A percentile compares a stretch with the other conserved stretches of the same genome.
phyloP scores from a whole-genome alignment of 2,329 filamentous ascomycete species.

The Rhinocladiella similis region DNA sequence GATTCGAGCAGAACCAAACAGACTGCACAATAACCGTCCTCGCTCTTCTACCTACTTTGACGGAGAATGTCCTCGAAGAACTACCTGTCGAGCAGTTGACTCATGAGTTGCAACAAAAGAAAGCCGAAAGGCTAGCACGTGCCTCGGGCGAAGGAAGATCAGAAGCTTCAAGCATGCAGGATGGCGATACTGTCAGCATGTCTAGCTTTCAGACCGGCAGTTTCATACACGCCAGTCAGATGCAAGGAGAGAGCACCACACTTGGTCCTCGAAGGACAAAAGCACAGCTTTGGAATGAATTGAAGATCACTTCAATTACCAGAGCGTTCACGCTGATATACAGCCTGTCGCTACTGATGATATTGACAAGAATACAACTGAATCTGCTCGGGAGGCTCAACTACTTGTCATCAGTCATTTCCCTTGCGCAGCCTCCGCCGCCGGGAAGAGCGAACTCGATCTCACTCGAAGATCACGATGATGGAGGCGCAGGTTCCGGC shows the following conservation, averaged over 20 bases:
- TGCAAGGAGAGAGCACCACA: constrained; percentile 50
- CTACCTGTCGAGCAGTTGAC: constrained; percentile 92
- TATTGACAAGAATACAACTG: constrained; percentile 92
- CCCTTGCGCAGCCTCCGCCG: constrained; percentile 75
- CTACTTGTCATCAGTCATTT: constrained; percentile 93
- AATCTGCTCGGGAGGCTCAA: constrained; percentile 94
- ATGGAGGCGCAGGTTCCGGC: constrained; percentile 74
- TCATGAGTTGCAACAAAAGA: constrained; percentile 91
- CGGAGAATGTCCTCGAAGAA: constrained; percentile 81
- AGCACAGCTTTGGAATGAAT: constrained; percentile 92
- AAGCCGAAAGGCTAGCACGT: constrained; percentile 61
- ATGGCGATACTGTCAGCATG: constrained; percentile 80
- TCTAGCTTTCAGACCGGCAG: constrained; percentile 76
- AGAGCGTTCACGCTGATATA: constrained; percentile 90
- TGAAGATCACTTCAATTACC: constrained; percentile 91
- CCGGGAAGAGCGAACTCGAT: constrained; percentile 55
- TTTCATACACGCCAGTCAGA: constrained; percentile 79
- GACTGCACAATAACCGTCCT: constrained; percentile 98
- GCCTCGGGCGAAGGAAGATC: constrained; percentile 57
- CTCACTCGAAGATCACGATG: constrained; percentile 88
- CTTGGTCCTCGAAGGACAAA: constrained; percentile 68
- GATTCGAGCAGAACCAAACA: constrained; percentile 98
- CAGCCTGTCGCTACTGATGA: constrained; percentile 80
- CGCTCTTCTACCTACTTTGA: constrained; percentile 88
- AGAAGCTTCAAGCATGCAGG: constrained; percentile 67